phyloP scores from a whole-genome alignment of 805 yeast species.

The Blastobotrys chiropterorum region DNA sequence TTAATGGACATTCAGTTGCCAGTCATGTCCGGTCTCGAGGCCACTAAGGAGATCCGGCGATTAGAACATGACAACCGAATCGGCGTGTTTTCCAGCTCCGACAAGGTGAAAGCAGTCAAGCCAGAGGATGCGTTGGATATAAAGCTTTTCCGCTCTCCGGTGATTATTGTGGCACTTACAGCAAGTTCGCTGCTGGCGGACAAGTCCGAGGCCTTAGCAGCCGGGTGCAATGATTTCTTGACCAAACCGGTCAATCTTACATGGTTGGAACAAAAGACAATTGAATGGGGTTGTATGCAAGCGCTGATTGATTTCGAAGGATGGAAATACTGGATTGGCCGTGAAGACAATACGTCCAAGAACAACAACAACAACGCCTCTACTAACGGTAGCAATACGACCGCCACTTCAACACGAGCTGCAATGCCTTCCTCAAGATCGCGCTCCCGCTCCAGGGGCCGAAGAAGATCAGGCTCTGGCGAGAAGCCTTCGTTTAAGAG shows the following conservation, averaged over 20 bases:
- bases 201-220: constrained; percentile 83
- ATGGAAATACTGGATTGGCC: constrained; percentile 48
- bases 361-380: neutral
- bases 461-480: neutral
- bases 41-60: constrained; percentile 83
- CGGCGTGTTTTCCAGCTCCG: constrained; percentile 48
- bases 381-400: too few species aligned
- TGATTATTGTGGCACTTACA: constrained; percentile 95
- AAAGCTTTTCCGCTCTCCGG: constrained; percentile 76
- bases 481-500: neutral
- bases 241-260: constrained; percentile 93
- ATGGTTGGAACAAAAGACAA: constrained; percentile 87
- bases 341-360: constrained; percentile 8
- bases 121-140: constrained; percentile 53
- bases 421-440: neutral
- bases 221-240: constrained; percentile 95
- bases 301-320: constrained; percentile 93
- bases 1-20: constrained; percentile 98
- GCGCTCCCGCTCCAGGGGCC: neutral
- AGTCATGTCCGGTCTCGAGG: constrained; percentile 91
- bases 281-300: constrained; percentile 99
- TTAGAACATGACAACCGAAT: constrained; percentile 74
- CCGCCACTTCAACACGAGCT: neutral
- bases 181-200: constrained; percentile 85
- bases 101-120: constrained; percentile 26